Percentiles rank a stretch among this genome's conserved stretches.
Evolutionary conservation across 495 filamentous ascomycete species (phyloP).

Genomic region (Podospora tetraspora): DNA sequence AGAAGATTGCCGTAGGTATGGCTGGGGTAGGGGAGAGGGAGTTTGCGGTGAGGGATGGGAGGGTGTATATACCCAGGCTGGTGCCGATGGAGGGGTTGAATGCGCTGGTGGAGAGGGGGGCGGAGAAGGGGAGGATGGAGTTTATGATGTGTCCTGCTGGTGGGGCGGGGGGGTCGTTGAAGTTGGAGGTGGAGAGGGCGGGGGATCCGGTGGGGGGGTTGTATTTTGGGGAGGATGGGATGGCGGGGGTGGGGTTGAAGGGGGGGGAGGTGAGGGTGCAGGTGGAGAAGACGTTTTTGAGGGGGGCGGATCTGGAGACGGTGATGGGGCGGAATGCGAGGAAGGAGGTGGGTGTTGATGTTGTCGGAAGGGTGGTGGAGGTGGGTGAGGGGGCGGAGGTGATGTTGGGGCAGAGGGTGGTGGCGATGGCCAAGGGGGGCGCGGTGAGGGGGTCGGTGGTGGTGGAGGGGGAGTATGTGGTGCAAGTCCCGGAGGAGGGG

Average conservation of each 20-base stretch:
- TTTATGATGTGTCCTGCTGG: background rate
- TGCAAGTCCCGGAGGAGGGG: background rate
- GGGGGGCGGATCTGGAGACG: constrained; percentile 8
- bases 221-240: background rate
- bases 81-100: constrained; percentile 20
- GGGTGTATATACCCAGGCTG: constrained; percentile 27
- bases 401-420: constrained; percentile 2
- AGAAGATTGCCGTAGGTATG: constrained; percentile 49
- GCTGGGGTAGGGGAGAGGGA: constrained; percentile 26
- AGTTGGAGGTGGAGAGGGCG: constrained; percentile 4
- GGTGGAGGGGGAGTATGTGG: constrained; percentile 1
- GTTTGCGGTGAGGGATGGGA: constrained; percentile 22
- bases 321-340: constrained; percentile 7
- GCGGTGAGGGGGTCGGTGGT: background rate
- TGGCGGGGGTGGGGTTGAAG: background rate
- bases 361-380: background rate
- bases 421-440: constrained; percentile 3
- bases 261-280: background rate
- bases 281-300: constrained; percentile 7
- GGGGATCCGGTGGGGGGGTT: constrained; percentile 2
- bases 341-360: constrained; percentile 5
- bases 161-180: background rate
- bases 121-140: background rate
- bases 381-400: background rate
- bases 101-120: constrained; percentile 20